phyloP scores from a whole-genome alignment of 306 rosid genomes.

The Sicyos edulis region DNA sequence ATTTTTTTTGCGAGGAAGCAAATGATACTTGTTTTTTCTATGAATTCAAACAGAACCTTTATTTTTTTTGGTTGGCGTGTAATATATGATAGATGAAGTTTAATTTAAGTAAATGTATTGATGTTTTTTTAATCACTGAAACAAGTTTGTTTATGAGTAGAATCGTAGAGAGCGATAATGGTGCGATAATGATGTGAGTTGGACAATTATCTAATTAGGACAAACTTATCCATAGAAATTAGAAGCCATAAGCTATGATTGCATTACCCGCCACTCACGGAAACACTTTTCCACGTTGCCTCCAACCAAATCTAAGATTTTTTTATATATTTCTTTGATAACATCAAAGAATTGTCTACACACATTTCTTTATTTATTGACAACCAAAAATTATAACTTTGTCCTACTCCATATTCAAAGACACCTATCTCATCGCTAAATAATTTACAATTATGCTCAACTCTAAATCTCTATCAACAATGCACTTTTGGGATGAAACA shows the following conservation, averaged over 20 bases:
- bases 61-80: not conserved
- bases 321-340: too few species aligned
- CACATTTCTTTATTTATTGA: too few species aligned
- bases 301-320: not conserved
- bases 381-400: too few species aligned
- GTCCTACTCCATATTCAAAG: too few species aligned
- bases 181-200: not conserved
- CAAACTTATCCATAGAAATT: constrained; percentile 14
- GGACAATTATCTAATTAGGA: not conserved
- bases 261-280: constrained; percentile 11
- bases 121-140: not conserved
- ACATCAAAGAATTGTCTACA: too few species aligned
- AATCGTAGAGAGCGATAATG: not conserved
- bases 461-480: too few species aligned
- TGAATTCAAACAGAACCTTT: not conserved
- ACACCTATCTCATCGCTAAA: too few species aligned
- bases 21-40: not conserved
- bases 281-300: not conserved
- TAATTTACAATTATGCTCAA: too few species aligned
- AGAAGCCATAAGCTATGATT: constrained; percentile 15
- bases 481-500: too few species aligned
- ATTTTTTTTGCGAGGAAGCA: too few species aligned
- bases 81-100: not conserved
- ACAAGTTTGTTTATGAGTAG: not conserved
- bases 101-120: not conserved